phyloP scores from a whole-genome alignment of 768 basidiomycete species.

The Pulveroboletus ravenelii region DNA sequence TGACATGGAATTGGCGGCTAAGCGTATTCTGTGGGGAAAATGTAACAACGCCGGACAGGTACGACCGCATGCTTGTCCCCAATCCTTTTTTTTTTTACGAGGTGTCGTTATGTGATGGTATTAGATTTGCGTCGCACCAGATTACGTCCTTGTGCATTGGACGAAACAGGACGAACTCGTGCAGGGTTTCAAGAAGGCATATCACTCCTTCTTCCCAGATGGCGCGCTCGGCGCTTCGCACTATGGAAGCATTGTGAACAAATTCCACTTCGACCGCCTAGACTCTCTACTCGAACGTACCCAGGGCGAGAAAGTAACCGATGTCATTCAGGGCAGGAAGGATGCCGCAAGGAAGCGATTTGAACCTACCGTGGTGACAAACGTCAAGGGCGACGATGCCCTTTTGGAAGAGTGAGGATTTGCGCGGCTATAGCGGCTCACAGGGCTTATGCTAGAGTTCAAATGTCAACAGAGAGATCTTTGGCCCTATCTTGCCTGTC shows the following conservation, averaged over 20 bases:
- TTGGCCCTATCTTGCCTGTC: slow-evolving; percentile 68
- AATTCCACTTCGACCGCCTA: slow-evolving; percentile 46
- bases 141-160: slow-evolving; percentile 42
- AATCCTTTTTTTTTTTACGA: not conserved
- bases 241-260: slow-evolving; percentile 50
- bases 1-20: slow-evolving; percentile 50
- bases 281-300: too few relatives aligned
- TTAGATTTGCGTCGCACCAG: slow-evolving; percentile 40
- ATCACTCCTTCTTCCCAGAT: slow-evolving; percentile 49
- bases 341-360: slow-evolving; percentile 40
- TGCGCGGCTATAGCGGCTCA: not conserved
- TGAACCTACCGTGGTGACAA: slow-evolving; percentile 55
- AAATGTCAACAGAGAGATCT: slow-evolving; percentile 52
- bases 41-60: slow-evolving; percentile 6
- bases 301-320: slow-evolving; percentile 48
- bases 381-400: slow-evolving; percentile 50
- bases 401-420: slow-evolving; percentile 52
- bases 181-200: slow-evolving; percentile 39
- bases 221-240: slow-evolving; percentile 42
- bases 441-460: not conserved
- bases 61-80: not conserved
- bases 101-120: not conserved
- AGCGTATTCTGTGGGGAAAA: slow-evolving; percentile 66
- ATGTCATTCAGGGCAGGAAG: slow-evolving; percentile 38
- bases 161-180: slow-evolving; percentile 45